A percentile compares a stretch with the other conserved stretches of the same genome.
These are phyloP conservation scores for Psilocybe azurescens DNA, from an alignment of 768 basidiomycete species.

Conservation along the genomic window DNA sequence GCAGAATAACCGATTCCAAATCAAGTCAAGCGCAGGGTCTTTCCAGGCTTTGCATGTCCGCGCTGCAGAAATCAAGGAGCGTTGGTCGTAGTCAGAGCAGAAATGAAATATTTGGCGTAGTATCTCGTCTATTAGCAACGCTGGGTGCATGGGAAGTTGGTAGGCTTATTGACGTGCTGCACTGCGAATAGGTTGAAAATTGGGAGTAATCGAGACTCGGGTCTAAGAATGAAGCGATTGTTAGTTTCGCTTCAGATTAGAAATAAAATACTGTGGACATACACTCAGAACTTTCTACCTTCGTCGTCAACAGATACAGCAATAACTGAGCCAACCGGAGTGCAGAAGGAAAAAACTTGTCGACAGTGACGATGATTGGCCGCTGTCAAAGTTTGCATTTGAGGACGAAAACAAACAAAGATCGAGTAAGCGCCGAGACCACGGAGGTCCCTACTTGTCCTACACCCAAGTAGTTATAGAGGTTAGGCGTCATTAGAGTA, in stretches of 20 bases:
- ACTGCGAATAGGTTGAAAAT: neutral
- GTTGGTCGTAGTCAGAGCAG: slow-evolving; percentile 30
- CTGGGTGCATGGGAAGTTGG: slow-evolving; percentile 36
- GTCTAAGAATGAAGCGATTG: neutral
- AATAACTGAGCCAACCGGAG: no score
- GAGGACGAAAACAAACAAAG: slow-evolving; percentile 12
- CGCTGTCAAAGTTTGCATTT: slow-evolving; percentile 16
- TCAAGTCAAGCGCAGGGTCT: slow-evolving; percentile 50
- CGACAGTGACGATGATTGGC: slow-evolving; percentile 15
- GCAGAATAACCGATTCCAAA: slow-evolving; percentile 50
- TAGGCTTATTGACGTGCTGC: neutral
- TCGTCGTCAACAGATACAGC: no score
- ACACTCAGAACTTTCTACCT: no score
- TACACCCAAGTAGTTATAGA: no score
- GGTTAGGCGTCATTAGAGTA: no score
- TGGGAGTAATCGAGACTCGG: neutral
- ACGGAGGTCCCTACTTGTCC: no score
- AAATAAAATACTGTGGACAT: no score
- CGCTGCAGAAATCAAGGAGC: slow-evolving; percentile 40
- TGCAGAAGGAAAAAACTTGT: slow-evolving; percentile 8
- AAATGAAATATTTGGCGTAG: slow-evolving; percentile 46
- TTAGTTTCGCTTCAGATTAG: no score
- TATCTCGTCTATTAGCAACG: slow-evolving; percentile 55
- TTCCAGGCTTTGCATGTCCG: slow-evolving; percentile 52
- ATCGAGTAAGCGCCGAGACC: slow-evolving; percentile 5